These are phyloP conservation scores for Oxytropis ochrocephala DNA, from an alignment of 306 rosid genomes.

Conservation along the genomic window DNA sequence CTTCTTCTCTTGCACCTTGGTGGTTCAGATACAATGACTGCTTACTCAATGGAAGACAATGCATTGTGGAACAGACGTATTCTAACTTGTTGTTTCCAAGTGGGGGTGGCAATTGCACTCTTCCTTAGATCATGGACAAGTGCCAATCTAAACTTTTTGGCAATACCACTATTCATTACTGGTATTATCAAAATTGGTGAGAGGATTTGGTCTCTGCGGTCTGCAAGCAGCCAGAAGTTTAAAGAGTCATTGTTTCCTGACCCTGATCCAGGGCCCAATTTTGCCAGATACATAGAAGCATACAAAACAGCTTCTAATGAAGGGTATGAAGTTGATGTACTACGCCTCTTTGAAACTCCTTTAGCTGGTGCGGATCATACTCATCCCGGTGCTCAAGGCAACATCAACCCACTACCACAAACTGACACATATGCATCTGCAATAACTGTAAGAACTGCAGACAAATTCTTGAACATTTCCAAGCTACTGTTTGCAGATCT, in stretches of 20 bases:
- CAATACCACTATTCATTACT: slow-evolving; percentile 21
- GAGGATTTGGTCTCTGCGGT: slow-evolving; percentile 30
- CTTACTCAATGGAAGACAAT: slow-evolving; percentile 41
- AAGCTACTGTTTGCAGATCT: slow-evolving; percentile 42
- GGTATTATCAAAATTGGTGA: slow-evolving; percentile 30
- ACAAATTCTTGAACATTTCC: slow-evolving; percentile 18
- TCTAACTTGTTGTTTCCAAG: background rate
- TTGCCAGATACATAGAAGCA: slow-evolving; percentile 22
- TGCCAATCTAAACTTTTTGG: background rate
- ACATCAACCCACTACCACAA: background rate
- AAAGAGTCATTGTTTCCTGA: slow-evolving; percentile 27
- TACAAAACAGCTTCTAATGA: background rate
- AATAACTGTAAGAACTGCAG: background rate
- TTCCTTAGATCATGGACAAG: slow-evolving; percentile 11
- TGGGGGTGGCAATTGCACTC: slow-evolving; percentile 3
- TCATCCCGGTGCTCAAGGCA: background rate
- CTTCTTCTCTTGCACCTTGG: slow-evolving; percentile 44
- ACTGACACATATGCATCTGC: background rate
- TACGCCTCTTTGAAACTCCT: slow-evolving; percentile 1
- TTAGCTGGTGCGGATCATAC: background rate
- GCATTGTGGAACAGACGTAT: slow-evolving; percentile 29
- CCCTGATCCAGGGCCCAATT: slow-evolving; percentile 36
- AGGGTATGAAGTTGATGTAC: slow-evolving; percentile 17
- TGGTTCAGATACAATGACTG: slow-evolving; percentile 35
- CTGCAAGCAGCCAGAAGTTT: slow-evolving; percentile 31